phyloP scores from a whole-genome alignment of 2,329 filamentous ascomycete species.

The Arthrobotrys sphaeroides region DNA sequence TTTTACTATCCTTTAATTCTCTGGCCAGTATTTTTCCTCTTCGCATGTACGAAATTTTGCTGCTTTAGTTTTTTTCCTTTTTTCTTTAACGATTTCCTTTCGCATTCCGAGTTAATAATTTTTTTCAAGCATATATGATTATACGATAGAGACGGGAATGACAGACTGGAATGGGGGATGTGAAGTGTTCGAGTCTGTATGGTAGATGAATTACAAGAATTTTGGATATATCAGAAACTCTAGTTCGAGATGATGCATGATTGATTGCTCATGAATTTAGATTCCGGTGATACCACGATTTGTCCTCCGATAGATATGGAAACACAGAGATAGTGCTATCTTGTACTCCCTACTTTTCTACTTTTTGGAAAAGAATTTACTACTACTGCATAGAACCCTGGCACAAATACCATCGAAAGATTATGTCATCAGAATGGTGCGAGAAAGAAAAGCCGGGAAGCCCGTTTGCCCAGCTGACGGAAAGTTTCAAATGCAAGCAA shows the following conservation, averaged over 20 bases:
- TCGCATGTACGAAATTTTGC: conserved; percentile 16
- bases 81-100: neutral
- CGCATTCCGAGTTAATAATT: neutral
- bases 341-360: neutral
- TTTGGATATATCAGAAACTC: neutral
- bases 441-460: neutral
- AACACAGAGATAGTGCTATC: neutral
- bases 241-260: neutral
- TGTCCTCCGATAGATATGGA: neutral
- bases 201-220: conserved; percentile 1
- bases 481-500: neutral
- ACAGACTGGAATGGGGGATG: neutral
- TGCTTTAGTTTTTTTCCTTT: conserved; percentile 7
- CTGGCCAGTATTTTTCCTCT: neutral
- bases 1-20: conserved; percentile 16
- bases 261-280: neutral
- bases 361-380: too few species aligned
- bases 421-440: conserved; percentile 18
- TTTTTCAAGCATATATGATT: neutral
- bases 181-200: neutral
- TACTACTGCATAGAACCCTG: neutral
- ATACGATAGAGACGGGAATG: conserved; percentile 8
- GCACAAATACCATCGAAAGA: conserved; percentile 4
- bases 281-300: neutral
- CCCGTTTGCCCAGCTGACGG: neutral